phyloP scores from a whole-genome alignment of 345 rosid genomes.

The Turritis glabra region DNA sequence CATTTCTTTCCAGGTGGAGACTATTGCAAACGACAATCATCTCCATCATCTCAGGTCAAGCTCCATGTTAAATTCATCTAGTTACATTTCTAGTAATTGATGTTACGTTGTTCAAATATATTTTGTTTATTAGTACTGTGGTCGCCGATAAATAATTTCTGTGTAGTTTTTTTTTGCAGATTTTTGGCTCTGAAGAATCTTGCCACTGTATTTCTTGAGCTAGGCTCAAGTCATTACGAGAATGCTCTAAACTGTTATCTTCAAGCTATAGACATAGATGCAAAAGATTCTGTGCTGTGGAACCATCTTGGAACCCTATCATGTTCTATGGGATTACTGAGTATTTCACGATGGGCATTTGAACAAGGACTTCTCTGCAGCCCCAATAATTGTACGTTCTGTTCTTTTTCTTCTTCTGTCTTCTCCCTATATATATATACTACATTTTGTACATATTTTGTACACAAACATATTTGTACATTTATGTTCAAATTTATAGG shows the following conservation, averaged over 20 bases:
- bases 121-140: constrained; percentile 1
- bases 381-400: constrained; percentile 85
- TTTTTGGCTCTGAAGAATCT: constrained; percentile 95
- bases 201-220: constrained; percentile 86
- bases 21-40: constrained; percentile 69
- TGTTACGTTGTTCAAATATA: neutral
- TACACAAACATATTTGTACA: neutral
- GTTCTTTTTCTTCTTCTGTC: constrained; percentile 6
- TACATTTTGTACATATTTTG: no score
- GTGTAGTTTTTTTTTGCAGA: constrained; percentile 48
- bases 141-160: neutral
- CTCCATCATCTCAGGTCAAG: constrained; percentile 84
- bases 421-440: neutral
- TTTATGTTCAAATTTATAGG: neutral
- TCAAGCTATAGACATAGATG: constrained; percentile 96
- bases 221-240: constrained; percentile 81
- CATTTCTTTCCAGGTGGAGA: constrained; percentile 55
- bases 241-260: constrained; percentile 88
- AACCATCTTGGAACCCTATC: constrained; percentile 95
- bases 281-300: constrained; percentile 96
- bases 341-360: constrained; percentile 97
- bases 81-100: constrained; percentile 23
- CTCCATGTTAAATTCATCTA: neutral
- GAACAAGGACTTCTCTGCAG: constrained; percentile 99
- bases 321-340: constrained; percentile 90